A percentile compares a stretch with the other conserved stretches of the same genome.
Evolutionary conservation across 441 rosid species (phyloP).

Genomic region (Pelargonium australe): DNA sequence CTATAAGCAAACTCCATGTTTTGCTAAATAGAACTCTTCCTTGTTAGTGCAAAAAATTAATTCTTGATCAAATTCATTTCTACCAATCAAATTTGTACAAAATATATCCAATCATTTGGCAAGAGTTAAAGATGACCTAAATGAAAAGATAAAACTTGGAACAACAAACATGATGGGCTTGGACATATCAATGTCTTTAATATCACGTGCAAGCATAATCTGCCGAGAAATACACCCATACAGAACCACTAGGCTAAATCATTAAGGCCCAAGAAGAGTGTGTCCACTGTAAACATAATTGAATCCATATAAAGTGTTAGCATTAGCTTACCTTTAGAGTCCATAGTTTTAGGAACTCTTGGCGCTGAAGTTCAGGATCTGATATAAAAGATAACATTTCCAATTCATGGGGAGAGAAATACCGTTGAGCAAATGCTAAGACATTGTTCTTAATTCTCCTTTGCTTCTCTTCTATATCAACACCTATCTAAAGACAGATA

Average conservation of each 20-base stretch:
- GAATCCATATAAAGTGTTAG: not conserved
- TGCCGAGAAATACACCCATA: not conserved
- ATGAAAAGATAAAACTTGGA: not conserved
- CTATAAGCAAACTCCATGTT: not conserved
- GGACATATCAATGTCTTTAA: not conserved
- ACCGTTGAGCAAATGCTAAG: constrained; percentile 55
- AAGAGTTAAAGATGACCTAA: not conserved
- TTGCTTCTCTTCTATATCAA: constrained; percentile 79
- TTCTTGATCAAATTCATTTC: not conserved
- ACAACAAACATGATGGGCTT: not conserved
- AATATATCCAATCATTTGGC: not conserved
- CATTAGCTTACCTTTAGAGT: constrained; percentile 63
- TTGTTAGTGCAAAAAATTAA: not conserved
- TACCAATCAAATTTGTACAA: not conserved
- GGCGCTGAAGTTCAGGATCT: constrained; percentile 54
- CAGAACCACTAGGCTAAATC: not conserved
- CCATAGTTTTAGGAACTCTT: constrained; percentile 80
- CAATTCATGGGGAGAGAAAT: constrained; percentile 54
- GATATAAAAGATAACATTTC: constrained; percentile 46
- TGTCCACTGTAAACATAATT: not conserved
- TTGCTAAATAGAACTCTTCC: not conserved
- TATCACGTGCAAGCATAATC: not conserved
- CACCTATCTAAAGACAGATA: constrained; percentile 56
- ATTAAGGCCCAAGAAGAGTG: not conserved
- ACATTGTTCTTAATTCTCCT: constrained; percentile 49